Percentiles rank a stretch among this genome's conserved stretches.
Conservation (phyloP, 1,284 basidiomycete genomes). For the Chalciporus sp. region DNA sequence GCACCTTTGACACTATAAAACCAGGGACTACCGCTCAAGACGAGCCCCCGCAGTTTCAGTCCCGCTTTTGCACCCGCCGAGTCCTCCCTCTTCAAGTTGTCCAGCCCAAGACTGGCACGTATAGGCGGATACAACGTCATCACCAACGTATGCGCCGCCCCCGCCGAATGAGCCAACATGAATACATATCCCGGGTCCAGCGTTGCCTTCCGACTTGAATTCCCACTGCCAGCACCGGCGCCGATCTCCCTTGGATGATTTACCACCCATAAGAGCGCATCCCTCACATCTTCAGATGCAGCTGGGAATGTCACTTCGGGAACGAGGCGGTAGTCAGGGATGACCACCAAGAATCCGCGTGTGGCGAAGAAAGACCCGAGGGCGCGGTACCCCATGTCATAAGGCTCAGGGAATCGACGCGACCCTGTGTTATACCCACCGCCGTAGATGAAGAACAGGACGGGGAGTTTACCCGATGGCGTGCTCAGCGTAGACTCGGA, state of each 20-base stretch:
- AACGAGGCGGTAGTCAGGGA: conserved; percentile 65
- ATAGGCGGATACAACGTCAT: conserved; percentile 43
- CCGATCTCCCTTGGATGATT: conserved; percentile 37
- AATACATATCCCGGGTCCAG: conserved; percentile 46
- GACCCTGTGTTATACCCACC: conserved; percentile 59
- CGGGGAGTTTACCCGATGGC: conserved; percentile 40
- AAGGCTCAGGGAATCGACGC: conserved; percentile 46
- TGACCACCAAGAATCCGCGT: conserved; percentile 58
- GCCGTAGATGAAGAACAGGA: conserved; percentile 66
- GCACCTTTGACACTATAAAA: conserved; percentile 33
- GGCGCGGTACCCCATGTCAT: conserved; percentile 53
- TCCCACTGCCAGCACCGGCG: no score
- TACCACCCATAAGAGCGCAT: conserved; percentile 57
- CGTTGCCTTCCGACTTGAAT: conserved; percentile 16
- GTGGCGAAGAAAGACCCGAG: conserved; percentile 61
- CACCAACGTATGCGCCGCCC: conserved; percentile 50
- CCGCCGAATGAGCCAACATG: conserved; percentile 62
- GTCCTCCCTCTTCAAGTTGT: conserved; percentile 15
- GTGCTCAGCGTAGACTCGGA: conserved; percentile 25
- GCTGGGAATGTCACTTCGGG: conserved; percentile 55
- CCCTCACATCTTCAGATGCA: conserved; percentile 54
- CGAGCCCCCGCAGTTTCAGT: conserved; percentile 44
- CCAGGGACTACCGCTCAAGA: conserved; percentile 50
- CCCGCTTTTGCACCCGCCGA: conserved; percentile 37
- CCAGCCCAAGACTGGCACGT: conserved; percentile 12